Base-by-base conservation (phyloP, 805 yeast genomes). In the Candida coleopterorum region DNA sequence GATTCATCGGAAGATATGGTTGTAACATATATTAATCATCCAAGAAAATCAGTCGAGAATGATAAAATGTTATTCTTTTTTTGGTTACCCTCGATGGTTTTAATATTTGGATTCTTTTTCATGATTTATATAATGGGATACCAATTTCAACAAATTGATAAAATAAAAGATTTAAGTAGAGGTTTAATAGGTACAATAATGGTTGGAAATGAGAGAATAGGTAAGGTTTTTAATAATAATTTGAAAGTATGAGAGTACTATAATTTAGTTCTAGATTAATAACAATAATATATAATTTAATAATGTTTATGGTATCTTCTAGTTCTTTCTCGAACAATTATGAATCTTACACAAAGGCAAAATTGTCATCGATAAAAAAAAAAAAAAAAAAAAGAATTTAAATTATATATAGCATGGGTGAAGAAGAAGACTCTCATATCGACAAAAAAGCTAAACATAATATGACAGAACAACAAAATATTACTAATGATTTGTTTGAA, bases 41-140 rank as follows among this genome's bases (percentile, higher is more conserved):
- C 72, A 5, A 50, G 75, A 18, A 74, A 72, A 47, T 62, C 76
- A 0, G 63, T 75, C 25, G 70, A 68, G 48, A 83, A 86, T 50
- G 97, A 89, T 59, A 81, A 77, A 52, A 82, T 87, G 85, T 68
- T 89, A 44, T 62, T 86, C 42, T 85, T 89, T 56, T 88, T 89
- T 72, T 89, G 97, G 97, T 61, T 88, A 40, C 97, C 97, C 10
- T 72, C 85, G 25, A 60, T 76, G 55, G 61, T 86, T 35, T 47
- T 81, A 15, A 54, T 85, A 22, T 58, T 80, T 12, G 62, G 78
- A 3, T 60, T 77, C 6, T 65, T 70, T 46, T 64, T 73, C 37
- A 55, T 72, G 47, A 52, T 65, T 17, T 51, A 58, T n/a, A 53
- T 64, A 12, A 56, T 66, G 51, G 72, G 71, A 4, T 62, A 59